Base-by-base conservation (phyloP, 805 yeast genomes). In the Pichia kluyveri region DNA sequence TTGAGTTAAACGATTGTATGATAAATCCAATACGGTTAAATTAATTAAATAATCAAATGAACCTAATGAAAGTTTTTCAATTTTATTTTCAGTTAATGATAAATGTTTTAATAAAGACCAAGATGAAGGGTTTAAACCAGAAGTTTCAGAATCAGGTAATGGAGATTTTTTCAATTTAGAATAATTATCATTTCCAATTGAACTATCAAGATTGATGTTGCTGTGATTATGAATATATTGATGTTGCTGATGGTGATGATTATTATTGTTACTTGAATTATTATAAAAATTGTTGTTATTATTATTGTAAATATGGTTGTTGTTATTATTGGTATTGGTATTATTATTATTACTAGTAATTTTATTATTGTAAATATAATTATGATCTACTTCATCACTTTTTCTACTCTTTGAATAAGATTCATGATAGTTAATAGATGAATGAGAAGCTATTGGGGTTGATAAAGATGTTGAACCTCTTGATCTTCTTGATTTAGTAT, bases 11-110 rank as follows among this genome's bases (percentile, higher is more conserved):
- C 69, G 60, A 54, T 81, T 81, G 50, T 71, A 69, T 2, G 86
- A 80, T 32, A 81, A 60, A 55, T 82, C 83, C 44, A 81, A 67
- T 2, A 73, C 65, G 1, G 69, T 57, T 12, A 73, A 55, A 41
- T 65, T 62, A 18, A 54, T 59, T 19, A 64, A 55, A 39, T 52
- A 59, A 42, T 58, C 65, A 50, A 68, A 68, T 38, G 62, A 58
- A 48, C 54, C 54, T 32, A 54, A 57, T 44, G 58, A 56, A 10
- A 72, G 59, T 18, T 51, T 53, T 1, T 60, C 51, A n/a, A 72
- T 65, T 40, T 62, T 64, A 46, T 68, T 68, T 41, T 72, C 75
- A 6, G 70, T 55, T 11, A 72, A 58, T 2, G 75, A 69, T 8
- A 72, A 53, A 52, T 72, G 73, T 32, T 65, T 67, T 32, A 72